Conservation (phyloP, 1,284 basidiomycete species). For the Apiotrichum brassicae region DNA sequence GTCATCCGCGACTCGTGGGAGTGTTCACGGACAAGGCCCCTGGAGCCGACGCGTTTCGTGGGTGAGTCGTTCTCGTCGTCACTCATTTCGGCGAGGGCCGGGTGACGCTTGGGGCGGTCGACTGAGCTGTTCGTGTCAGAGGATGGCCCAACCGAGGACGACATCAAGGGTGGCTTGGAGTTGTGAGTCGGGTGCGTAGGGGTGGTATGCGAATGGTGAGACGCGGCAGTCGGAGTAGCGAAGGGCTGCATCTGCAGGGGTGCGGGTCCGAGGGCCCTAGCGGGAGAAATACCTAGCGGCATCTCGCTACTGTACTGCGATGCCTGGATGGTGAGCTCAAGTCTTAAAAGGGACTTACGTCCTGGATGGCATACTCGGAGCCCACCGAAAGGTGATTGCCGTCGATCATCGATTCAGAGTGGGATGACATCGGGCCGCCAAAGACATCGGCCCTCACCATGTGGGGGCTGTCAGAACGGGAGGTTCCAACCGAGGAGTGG, state of each 20-base stretch:
- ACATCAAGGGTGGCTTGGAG: conserved; percentile 1
- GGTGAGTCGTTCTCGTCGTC: conserved; percentile 41
- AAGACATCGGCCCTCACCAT: conserved; percentile 35
- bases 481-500: conserved; percentile 21
- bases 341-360: not conserved
- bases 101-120: conserved; percentile 10
- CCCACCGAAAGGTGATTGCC: not conserved
- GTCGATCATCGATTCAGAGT: not conserved
- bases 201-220: conserved; percentile 5
- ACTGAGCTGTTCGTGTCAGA: conserved; percentile 12
- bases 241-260: conserved; percentile 29
- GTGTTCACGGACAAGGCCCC: conserved; percentile 7
- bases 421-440: not conserved
- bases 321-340: not conserved
- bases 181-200: conserved; percentile 2
- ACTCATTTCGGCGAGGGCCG: conserved; percentile 16
- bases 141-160: conserved; percentile 6
- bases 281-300: conserved; percentile 38
- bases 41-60: conserved; percentile 21
- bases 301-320: not conserved
- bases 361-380: conserved; percentile 7
- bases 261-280: conserved; percentile 40
- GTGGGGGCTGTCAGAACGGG: conserved; percentile 29
- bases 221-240: conserved; percentile 18
- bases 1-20: not conserved